A percentile compares a stretch with the other conserved stretches of the same genome.
These are phyloP conservation scores for Blastobotrys muscicola DNA, from an alignment of 805 yeast genomes.

Conservation along the genomic window DNA sequence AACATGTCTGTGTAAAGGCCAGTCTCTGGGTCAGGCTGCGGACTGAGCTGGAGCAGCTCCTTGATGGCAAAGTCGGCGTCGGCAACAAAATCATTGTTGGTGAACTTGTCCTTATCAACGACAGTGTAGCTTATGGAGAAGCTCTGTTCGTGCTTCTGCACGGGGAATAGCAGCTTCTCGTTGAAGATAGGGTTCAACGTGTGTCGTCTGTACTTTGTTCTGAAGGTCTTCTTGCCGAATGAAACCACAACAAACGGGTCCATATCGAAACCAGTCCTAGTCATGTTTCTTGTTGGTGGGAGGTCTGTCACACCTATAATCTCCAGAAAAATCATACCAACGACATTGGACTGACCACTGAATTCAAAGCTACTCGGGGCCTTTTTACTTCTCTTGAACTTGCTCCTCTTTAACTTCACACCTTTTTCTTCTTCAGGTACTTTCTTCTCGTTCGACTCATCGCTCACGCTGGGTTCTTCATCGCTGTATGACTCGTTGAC, in stretches of 20 bases:
- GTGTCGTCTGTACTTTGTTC: conserved; percentile 79
- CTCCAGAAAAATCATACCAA: conserved; percentile 72
- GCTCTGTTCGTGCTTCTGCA: conserved; percentile 52
- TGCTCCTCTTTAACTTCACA: background rate
- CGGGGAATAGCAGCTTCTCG: conserved; percentile 72
- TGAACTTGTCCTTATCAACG: conserved; percentile 74
- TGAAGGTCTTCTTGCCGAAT: conserved; percentile 77
- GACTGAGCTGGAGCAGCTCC: conserved; percentile 33
- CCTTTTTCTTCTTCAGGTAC: background rate
- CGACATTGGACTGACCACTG: conserved; percentile 19
- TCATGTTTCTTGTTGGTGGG: conserved; percentile 66
- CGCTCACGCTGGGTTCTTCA: conserved; percentile 5
- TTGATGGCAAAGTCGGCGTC: conserved; percentile 46
- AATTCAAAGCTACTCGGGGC: conserved; percentile 15
- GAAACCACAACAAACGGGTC: conserved; percentile 93
- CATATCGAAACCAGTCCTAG: conserved; percentile 80
- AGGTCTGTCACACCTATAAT: conserved; percentile 63
- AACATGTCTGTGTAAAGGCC: conserved; percentile 22
- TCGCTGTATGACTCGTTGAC: too few relatives aligned
- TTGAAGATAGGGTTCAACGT: conserved; percentile 74
- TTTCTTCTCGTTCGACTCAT: conserved; percentile 1
- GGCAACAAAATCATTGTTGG: conserved; percentile 80
- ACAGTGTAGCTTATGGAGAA: conserved; percentile 64
- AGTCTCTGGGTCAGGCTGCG: conserved; percentile 27
- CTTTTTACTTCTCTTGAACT: conserved; percentile 3